These are phyloP conservation scores for Wickerhamomyces pijperi DNA, from an alignment of 805 yeast species.

Conservation along the genomic window DNA sequence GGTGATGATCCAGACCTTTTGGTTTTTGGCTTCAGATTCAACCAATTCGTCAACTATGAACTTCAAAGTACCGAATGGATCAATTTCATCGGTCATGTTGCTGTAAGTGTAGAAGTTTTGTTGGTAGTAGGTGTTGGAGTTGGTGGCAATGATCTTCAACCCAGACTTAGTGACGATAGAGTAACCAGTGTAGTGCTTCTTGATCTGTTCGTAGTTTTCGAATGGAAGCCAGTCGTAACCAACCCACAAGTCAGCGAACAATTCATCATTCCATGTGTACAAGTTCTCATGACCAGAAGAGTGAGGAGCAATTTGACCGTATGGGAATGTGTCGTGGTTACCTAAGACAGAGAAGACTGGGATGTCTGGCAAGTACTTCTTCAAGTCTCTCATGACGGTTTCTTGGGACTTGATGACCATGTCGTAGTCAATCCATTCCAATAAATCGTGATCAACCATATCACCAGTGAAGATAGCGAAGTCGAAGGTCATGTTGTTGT, in stretches of 20 bases:
- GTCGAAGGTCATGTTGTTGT: slow-evolving; percentile 29
- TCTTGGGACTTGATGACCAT: slow-evolving; percentile 22
- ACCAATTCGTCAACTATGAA: slow-evolving; percentile 51
- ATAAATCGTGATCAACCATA: slow-evolving; percentile 52
- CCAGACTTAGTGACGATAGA: slow-evolving; percentile 45
- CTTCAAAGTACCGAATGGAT: slow-evolving; percentile 50
- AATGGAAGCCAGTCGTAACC: slow-evolving; percentile 31
- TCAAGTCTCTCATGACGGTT: background rate
- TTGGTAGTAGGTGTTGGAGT: slow-evolving; percentile 58
- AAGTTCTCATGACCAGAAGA: slow-evolving; percentile 31
- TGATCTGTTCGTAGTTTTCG: slow-evolving; percentile 8
- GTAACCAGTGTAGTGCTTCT: slow-evolving; percentile 50
- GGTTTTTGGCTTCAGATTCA: slow-evolving; percentile 43
- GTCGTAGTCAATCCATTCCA: slow-evolving; percentile 31
- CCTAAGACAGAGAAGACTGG: slow-evolving; percentile 54
- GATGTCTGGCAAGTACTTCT: slow-evolving; percentile 26
- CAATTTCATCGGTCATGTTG: slow-evolving; percentile 37
- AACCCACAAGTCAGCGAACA: slow-evolving; percentile 37
- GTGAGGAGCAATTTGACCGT: slow-evolving; percentile 53
- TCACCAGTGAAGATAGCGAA: slow-evolving; percentile 64
- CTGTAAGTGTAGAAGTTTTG: slow-evolving; percentile 48
- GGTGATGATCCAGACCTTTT: slow-evolving; percentile 64
- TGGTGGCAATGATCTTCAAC: slow-evolving; percentile 48
- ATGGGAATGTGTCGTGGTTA: slow-evolving; percentile 53
- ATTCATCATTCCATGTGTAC: slow-evolving; percentile 36